These are phyloP conservation scores for Xylaria sp. DNA, from an alignment of 2,329 filamentous ascomycete genomes.

Conservation along the genomic window DNA sequence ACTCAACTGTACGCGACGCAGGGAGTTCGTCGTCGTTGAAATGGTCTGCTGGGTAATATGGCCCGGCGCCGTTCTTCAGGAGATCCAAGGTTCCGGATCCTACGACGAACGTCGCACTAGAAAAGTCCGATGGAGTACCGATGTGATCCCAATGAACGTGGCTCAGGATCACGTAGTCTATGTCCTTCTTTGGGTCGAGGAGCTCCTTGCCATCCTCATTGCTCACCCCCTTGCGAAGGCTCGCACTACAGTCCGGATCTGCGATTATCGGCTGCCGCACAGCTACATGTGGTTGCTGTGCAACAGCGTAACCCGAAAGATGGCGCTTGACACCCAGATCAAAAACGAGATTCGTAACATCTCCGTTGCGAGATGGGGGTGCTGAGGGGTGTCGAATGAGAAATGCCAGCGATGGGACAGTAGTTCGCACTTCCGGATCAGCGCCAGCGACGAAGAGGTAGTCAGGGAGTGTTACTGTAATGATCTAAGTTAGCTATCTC, in stretches of 20 bases:
- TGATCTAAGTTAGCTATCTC: neutral
- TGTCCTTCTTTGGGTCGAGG: conserved; percentile 33
- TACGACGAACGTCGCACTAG: conserved; percentile 60
- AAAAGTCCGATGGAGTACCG: conserved; percentile 65
- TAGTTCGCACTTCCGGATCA: conserved; percentile 55
- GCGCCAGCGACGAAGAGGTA: conserved; percentile 58
- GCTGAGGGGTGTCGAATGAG: conserved; percentile 59
- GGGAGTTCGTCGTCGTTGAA: conserved; percentile 50
- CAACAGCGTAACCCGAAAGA: conserved; percentile 55
- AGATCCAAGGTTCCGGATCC: conserved; percentile 60
- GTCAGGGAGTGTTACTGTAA: conserved; percentile 58
- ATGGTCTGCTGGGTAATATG: conserved; percentile 46
- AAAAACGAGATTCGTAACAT: conserved; percentile 58
- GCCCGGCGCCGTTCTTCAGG: conserved; percentile 50
- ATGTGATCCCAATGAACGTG: conserved; percentile 70
- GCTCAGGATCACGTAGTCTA: conserved; percentile 56
- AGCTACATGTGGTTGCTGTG: conserved; percentile 58
- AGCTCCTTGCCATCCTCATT: conserved; percentile 10
- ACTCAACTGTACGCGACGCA: conserved; percentile 53
- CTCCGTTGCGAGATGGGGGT: conserved; percentile 37
- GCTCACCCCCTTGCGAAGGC: conserved; percentile 46
- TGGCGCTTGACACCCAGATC: conserved; percentile 64
- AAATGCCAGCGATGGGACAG: conserved; percentile 65
- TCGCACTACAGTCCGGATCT: conserved; percentile 56
- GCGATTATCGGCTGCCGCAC: conserved; percentile 58